Evolutionary conservation across 2,329 filamentous ascomycete species (phyloP), one percentile per base, ranked within the genome.

Genomic region (Nemania diffusa): DNA sequence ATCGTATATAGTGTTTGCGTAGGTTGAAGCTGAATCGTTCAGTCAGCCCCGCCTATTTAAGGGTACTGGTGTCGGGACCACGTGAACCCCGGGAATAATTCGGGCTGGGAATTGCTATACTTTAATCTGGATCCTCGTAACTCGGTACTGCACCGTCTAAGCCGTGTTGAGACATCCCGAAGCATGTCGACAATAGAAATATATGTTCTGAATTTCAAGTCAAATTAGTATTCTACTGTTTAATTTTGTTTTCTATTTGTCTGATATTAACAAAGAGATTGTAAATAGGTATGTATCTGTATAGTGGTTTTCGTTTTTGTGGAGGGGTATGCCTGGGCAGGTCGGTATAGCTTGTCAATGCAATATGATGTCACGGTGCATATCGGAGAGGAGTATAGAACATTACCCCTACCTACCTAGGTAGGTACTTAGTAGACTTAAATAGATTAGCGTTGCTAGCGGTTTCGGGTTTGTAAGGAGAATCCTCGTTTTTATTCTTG

Each of bases 291-390:
- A 44, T 8, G 37, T 40, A 13, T 40, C 15, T 40, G n/a, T n/a
- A 5, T 5, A 44, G 40, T 44, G n/a, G 40, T 13, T 44, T 15
- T 44, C 20, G 40, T 44, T n/a, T 44, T n/a, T 50, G 11, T 50
- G 46, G 15, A 27, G 26, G 26, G 27, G 8, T 15, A 17, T 32
- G n/a, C 50, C n/a, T 53, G 15, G 17, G 27, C 9, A 32, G n/a
- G n/a, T n/a, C n/a, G n/a, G 26, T 3, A 22, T n/a, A 53, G 26
- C 26, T 34, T 20, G 11, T 17, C 26, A 55, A 57, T 56, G 65
- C 52, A 37, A 6, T 40, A 62, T 68, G 66, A 68, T 55, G 60
- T 65, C 62, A 68, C 32, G 17, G 9, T 13, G 29, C 58, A 62
- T 53, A 5, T 24, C 13, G 32, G 26, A 44, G 40, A 57, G 51